Conservation (phyloP, 305 asterid genomes). For the Plantago coronopus region DNA sequence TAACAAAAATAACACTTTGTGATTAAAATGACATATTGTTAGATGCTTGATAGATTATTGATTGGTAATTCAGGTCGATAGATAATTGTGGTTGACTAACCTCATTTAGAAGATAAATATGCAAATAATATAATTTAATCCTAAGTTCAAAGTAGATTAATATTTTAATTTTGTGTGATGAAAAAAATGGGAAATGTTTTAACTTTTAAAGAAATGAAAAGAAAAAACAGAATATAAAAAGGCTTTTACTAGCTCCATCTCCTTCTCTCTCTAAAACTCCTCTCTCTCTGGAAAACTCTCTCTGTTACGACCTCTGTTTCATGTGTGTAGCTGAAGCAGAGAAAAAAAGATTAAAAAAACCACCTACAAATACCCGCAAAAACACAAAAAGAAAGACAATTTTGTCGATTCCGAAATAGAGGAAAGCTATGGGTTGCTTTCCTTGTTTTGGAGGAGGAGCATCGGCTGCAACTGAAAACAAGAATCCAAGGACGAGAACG, state of each 20-base stretch:
- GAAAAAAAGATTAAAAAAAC: too few relatives aligned
- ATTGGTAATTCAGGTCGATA: too few relatives aligned
- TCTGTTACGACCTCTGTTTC: conserved; percentile 19
- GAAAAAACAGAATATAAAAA: not conserved
- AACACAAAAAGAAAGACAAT: conserved; percentile 1
- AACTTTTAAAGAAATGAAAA: too few relatives aligned
- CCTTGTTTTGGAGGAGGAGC: conserved; percentile 39
- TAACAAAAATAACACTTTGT: not conserved
- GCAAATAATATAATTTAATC: not conserved
- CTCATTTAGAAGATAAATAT: not conserved
- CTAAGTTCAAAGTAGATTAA: not conserved
- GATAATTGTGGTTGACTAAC: not conserved
- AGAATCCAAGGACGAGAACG: not conserved
- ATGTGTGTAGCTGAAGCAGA: conserved; percentile 16
- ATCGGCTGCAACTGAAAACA: conserved; percentile 15
- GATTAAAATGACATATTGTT: too few relatives aligned
- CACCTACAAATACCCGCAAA: conserved; percentile 3
- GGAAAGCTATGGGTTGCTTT: conserved; percentile 48
- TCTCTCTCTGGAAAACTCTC: conserved; percentile 1
- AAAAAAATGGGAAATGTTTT: too few relatives aligned
- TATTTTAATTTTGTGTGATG: too few relatives aligned
- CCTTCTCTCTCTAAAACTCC: not conserved
- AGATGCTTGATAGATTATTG: too few relatives aligned
- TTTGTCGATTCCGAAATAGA: conserved; percentile 1
- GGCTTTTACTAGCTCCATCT: not conserved